Evolutionary conservation across 2,329 filamentous ascomycete species (phyloP).

Genomic region (Bipolaris oryzae): DNA sequence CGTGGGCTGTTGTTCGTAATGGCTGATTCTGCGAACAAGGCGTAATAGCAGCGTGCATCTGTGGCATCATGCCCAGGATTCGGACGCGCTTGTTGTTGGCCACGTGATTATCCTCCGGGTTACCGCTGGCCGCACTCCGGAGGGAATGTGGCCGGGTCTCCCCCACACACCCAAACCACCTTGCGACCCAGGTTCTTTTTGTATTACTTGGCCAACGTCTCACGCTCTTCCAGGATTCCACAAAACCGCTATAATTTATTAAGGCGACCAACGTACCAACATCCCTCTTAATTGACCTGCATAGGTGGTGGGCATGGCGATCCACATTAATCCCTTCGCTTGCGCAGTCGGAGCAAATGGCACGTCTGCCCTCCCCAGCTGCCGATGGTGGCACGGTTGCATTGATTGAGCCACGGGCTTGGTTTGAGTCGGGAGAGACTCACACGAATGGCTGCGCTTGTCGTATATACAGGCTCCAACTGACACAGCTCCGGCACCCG

Average conservation of each 20-base stretch:
- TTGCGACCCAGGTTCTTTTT: not conserved
- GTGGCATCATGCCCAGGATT: not conserved
- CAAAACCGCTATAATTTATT: not conserved
- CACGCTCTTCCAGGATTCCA: not conserved
- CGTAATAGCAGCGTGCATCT: too few species aligned
- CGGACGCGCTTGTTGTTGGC: not conserved
- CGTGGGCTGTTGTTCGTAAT: too few species aligned
- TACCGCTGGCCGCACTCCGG: not conserved
- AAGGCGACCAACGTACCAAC: not conserved
- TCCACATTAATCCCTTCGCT: constrained; percentile 8
- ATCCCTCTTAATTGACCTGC: constrained; percentile 8
- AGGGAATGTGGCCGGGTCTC: not conserved
- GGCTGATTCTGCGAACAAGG: too few species aligned
- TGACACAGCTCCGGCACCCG: not conserved
- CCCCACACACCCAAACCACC: not conserved
- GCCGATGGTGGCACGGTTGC: not conserved
- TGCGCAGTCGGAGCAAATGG: constrained; percentile 10
- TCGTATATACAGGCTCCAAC: not conserved
- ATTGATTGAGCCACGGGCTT: constrained; percentile 9
- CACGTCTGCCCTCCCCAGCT: not conserved
- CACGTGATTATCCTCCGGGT: not conserved
- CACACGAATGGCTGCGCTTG: not conserved
- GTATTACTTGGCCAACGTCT: not conserved
- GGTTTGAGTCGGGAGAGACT: not conserved
- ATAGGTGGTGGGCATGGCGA: not conserved